Conservation (phyloP, 2,329 filamentous ascomycete genomes). For the Trichophyton verrucosum region DNA sequence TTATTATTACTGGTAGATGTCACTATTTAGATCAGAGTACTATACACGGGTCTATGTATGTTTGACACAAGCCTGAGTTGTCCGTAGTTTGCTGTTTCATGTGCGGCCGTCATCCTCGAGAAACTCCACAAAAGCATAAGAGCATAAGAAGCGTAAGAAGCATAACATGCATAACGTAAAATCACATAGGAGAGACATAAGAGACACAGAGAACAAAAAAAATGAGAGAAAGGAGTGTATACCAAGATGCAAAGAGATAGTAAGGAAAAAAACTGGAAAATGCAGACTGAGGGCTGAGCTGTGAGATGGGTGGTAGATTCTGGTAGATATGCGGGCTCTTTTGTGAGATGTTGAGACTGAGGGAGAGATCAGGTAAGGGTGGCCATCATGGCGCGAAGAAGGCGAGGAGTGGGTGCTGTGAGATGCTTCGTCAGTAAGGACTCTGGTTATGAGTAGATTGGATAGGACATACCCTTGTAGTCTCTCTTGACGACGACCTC, state of each 20-base stretch:
- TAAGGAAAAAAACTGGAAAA: background rate
- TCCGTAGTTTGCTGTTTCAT: background rate
- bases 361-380: slow-evolving; percentile 47
- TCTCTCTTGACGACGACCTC: slow-evolving; percentile 63
- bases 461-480: slow-evolving; percentile 75
- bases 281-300: background rate
- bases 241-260: background rate
- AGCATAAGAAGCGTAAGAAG: no score
- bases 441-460: background rate
- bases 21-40: background rate
- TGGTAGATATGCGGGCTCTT: background rate
- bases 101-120: background rate
- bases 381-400: slow-evolving; percentile 58
- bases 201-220: background rate
- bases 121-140: background rate
- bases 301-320: background rate
- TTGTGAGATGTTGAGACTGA: background rate
- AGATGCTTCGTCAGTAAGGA: slow-evolving; percentile 5
- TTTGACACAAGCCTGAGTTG: background rate
- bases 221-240: background rate
- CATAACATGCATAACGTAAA: no score
- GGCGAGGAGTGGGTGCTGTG: slow-evolving; percentile 49
- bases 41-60: background rate
- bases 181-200: background rate
- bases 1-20: background rate